Percentiles rank a stretch among this genome's conserved stretches.
These are phyloP conservation scores for Simmondsia chinensis DNA, from an alignment of 148 eudicot species.

Conservation along the genomic window DNA sequence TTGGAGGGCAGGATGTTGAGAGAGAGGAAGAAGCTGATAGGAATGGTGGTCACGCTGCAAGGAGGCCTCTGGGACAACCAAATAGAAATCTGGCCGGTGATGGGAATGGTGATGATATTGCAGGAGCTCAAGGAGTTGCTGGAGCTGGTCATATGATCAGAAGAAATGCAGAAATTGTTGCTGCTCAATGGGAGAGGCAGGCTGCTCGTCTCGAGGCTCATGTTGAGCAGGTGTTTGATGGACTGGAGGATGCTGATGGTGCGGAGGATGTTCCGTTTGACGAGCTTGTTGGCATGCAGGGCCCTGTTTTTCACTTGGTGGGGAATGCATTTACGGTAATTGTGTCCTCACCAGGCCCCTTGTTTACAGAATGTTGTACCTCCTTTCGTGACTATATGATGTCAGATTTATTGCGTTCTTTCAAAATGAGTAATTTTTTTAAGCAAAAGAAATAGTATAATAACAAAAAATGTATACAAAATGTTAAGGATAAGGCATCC, in stretches of 20 bases:
- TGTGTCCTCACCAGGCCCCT: too few species aligned
- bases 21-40: conserved; percentile 90
- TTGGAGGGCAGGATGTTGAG: conserved; percentile 83
- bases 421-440: too few species aligned
- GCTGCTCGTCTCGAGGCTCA: conserved; percentile 99
- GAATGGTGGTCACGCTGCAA: conserved; percentile 83
- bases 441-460: too few species aligned
- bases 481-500: too few species aligned
- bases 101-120: conserved; percentile 77
- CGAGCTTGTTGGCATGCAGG: conserved; percentile 99
- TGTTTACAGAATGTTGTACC: too few species aligned
- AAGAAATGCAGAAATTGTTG: conserved; percentile 91
- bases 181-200: conserved; percentile 96
- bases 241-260: conserved; percentile 95
- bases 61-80: conserved; percentile 62
- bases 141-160: conserved; percentile 85
- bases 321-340: conserved; percentile 93
- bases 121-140: conserved; percentile 75
- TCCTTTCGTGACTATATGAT: not conserved
- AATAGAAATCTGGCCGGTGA: conserved; percentile 66
- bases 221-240: conserved; percentile 98
- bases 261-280: conserved; percentile 99
- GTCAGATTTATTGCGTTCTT: not conserved
- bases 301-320: conserved; percentile 93
- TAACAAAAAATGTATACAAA: too few species aligned